phyloP scores from a whole-genome alignment of 305 asterid species.

The Fraxinus greggii region DNA sequence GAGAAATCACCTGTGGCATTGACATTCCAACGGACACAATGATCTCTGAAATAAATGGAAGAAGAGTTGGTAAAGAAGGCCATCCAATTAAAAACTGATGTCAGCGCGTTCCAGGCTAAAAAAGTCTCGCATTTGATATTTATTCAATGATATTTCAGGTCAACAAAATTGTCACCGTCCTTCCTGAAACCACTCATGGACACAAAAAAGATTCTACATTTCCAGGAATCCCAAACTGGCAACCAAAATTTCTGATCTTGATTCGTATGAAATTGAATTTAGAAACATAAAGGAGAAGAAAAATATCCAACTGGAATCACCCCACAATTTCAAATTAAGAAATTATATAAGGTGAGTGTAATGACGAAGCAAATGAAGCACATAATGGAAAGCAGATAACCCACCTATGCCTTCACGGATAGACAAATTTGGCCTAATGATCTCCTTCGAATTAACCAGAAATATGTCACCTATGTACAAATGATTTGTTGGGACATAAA shows the following conservation, averaged over 20 bases:
- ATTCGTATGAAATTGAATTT: neutral
- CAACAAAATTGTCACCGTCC: neutral
- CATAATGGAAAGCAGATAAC: conserved; percentile 19
- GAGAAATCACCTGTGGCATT: conserved; percentile 80
- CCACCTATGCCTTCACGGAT: conserved; percentile 91
- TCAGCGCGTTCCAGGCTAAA: neutral
- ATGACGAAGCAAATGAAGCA: neutral
- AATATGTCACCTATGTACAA: conserved; percentile 87
- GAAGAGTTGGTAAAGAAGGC: neutral
- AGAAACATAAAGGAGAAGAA: neutral
- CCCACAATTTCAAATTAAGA: neutral
- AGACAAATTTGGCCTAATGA: conserved; percentile 86
- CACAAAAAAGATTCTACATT: neutral
- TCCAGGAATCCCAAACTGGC: too few relatives aligned
- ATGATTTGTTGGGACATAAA: conserved; percentile 93
- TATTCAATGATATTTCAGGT: neutral
- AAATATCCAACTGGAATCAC: neutral
- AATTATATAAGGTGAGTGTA: neutral
- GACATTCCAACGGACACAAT: conserved; percentile 93
- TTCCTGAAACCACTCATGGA: neutral
- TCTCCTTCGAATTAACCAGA: conserved; percentile 75
- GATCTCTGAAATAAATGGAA: conserved; percentile 59
- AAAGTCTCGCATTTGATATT: neutral
- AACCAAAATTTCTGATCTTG: neutral
- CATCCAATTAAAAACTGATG: neutral